Evolutionary conservation across 2,329 filamentous ascomycete species (phyloP).

Genomic region (Colletotrichum melonis): DNA sequence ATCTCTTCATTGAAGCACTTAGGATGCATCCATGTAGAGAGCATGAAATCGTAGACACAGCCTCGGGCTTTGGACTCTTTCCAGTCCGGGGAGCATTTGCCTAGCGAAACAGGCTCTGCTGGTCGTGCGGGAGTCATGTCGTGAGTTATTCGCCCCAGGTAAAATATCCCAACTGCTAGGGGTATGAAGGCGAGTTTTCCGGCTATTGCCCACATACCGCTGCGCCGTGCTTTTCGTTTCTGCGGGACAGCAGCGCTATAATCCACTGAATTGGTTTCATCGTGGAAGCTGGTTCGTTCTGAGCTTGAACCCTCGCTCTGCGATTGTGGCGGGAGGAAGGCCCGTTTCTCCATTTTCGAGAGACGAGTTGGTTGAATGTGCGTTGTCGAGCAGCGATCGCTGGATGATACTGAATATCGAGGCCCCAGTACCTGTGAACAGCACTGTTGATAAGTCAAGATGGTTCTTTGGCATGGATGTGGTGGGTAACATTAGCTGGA

Average conservation of each 20-base stretch:
- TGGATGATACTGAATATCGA: not conserved
- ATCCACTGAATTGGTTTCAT: slow-evolving; percentile 11
- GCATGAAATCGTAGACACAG: slow-evolving; percentile 26
- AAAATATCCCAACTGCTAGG: slow-evolving; percentile 14
- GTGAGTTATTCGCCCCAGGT: slow-evolving; percentile 10
- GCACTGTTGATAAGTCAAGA: not conserved
- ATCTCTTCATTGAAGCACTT: slow-evolving; percentile 30
- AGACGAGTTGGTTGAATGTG: not conserved
- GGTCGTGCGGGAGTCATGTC: slow-evolving; percentile 3
- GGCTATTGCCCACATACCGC: not conserved
- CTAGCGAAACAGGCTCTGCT: slow-evolving; percentile 16
- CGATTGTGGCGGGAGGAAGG: not conserved
- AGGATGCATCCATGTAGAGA: slow-evolving; percentile 40
- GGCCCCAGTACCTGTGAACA: too few species aligned
- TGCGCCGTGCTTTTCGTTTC: slow-evolving; percentile 1
- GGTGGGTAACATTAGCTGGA: not conserved
- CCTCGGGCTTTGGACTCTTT: slow-evolving; percentile 43
- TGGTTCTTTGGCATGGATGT: not conserved
- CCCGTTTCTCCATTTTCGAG: slow-evolving; percentile 11
- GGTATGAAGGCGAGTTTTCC: slow-evolving; percentile 8
- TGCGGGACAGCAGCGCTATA: not conserved
- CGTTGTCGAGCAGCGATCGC: not conserved
- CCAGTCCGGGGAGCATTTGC: slow-evolving; percentile 18
- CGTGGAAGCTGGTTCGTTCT: slow-evolving; percentile 1
- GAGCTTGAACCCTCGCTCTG: not conserved